Conservation (phyloP, 2,329 filamentous ascomycete species). For the Arthrocladium fulminans region DNA sequence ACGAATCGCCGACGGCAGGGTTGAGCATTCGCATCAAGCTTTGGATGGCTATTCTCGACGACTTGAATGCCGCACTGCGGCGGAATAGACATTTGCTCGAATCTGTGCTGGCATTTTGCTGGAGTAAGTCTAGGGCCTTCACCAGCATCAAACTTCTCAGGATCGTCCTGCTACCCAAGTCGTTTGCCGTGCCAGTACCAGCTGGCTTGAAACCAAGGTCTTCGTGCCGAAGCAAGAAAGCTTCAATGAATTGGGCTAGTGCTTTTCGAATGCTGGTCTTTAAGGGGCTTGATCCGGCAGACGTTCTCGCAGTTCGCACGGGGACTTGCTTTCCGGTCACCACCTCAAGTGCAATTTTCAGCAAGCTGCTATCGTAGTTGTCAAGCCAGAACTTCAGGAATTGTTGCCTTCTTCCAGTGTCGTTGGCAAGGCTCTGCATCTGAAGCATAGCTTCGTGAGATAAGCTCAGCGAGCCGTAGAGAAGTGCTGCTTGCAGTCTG, state of each 20-base stretch:
- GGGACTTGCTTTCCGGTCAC: conserved; percentile 44
- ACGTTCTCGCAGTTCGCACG: background rate
- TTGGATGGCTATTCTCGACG: conserved; percentile 46
- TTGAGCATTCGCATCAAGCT: conserved; percentile 46
- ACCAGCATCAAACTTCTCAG: conserved; percentile 53
- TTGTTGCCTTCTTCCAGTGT: conserved; percentile 49
- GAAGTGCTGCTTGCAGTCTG: conserved; percentile 49
- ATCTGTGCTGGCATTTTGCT: conserved; percentile 28
- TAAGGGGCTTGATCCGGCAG: background rate
- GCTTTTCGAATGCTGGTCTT: conserved; percentile 31
- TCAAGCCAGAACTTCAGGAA: conserved; percentile 51
- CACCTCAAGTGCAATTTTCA: conserved; percentile 49
- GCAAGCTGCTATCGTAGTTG: conserved; percentile 44
- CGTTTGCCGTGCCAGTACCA: conserved; percentile 14
- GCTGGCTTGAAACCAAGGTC: conserved; percentile 39
- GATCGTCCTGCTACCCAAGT: conserved; percentile 31
- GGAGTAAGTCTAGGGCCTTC: conserved; percentile 49
- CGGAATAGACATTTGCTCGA: conserved; percentile 41
- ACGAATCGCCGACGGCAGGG: conserved; percentile 51
- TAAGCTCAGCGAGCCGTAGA: conserved; percentile 49
- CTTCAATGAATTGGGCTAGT: conserved; percentile 46
- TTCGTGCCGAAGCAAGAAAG: conserved; percentile 50
- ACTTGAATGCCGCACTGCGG: conserved; percentile 45
- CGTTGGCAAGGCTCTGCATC: conserved; percentile 40
- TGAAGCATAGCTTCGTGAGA: conserved; percentile 43